Evolutionary conservation across 2,329 filamentous ascomycete species (phyloP).

Genomic region (Trichoderma gracile): DNA sequence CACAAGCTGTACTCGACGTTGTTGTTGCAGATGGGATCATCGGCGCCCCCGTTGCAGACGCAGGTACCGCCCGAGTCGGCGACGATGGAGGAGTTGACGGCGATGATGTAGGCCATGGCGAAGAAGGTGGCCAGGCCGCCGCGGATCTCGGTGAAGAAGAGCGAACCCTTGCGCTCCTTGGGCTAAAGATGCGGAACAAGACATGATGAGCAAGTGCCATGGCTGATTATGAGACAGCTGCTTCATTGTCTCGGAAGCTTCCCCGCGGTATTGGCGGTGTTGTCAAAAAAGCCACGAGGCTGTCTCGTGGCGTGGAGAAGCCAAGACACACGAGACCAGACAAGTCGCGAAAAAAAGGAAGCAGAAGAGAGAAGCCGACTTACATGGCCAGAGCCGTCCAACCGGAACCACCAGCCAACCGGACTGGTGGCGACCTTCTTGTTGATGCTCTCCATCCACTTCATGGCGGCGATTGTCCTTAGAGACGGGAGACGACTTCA

Average conservation of each 20-base stretch:
- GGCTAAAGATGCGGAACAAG: constrained; percentile 46
- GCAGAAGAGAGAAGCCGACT: constrained; percentile 39
- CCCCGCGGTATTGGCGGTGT: neutral
- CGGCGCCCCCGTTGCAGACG: constrained; percentile 59
- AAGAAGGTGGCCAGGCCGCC: constrained; percentile 82
- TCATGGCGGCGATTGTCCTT: constrained; percentile 39
- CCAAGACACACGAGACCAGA: neutral
- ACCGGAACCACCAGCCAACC: constrained; percentile 72
- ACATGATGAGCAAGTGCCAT: neutral
- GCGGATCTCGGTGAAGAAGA: constrained; percentile 81
- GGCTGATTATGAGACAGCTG: neutral
- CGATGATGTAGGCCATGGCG: constrained; percentile 58
- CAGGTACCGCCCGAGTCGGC: constrained; percentile 74
- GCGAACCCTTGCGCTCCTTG: constrained; percentile 70
- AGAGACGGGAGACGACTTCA: neutral
- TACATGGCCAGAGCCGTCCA: constrained; percentile 82
- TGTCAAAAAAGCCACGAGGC: neutral
- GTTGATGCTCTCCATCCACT: constrained; percentile 55
- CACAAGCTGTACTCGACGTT: constrained; percentile 66
- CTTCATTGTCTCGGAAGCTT: neutral
- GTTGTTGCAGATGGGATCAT: constrained; percentile 53
- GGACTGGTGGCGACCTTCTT: constrained; percentile 61
- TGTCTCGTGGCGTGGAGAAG: constrained; percentile 4
- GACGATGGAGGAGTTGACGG: constrained; percentile 55
- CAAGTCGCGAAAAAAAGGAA: neutral